These are phyloP conservation scores for Rhododendron griersonianum DNA, from an alignment of 148 eudicot genomes.

Conservation along the genomic window DNA sequence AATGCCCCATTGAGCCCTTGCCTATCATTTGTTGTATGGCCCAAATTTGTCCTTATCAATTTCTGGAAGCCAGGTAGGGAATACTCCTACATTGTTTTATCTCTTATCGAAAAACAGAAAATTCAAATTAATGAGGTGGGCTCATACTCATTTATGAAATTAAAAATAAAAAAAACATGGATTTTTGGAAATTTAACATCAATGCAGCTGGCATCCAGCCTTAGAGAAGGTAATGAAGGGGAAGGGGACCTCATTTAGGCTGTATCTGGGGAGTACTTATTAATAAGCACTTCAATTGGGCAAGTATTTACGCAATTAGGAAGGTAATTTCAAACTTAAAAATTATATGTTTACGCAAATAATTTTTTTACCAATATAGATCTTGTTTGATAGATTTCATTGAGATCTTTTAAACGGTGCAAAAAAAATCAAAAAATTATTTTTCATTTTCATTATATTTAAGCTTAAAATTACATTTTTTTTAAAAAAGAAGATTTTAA, in stretches of 20 bases:
- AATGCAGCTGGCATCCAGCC: not conserved
- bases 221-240: not conserved
- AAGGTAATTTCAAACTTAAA: too few species aligned
- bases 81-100: not conserved
- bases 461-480: too few species aligned
- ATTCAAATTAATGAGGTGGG: conserved; percentile 2
- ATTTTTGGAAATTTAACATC: not conserved
- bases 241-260: not conserved
- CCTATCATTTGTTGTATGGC: not conserved
- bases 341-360: too few species aligned
- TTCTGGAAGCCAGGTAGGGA: not conserved
- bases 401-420: too few species aligned
- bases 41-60: not conserved
- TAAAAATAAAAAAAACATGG: too few species aligned
- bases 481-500: too few species aligned
- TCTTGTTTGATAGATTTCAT: too few species aligned
- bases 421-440: too few species aligned
- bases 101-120: not conserved
- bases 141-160: not conserved
- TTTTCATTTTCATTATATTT: too few species aligned
- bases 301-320: too few species aligned
- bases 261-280: too few species aligned
- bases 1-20: not conserved
- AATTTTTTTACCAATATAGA: too few species aligned
- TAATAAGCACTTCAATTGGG: not conserved